phyloP scores from a whole-genome alignment of 2,329 filamentous ascomycete genomes.

The Grosmannia clavigera region DNA sequence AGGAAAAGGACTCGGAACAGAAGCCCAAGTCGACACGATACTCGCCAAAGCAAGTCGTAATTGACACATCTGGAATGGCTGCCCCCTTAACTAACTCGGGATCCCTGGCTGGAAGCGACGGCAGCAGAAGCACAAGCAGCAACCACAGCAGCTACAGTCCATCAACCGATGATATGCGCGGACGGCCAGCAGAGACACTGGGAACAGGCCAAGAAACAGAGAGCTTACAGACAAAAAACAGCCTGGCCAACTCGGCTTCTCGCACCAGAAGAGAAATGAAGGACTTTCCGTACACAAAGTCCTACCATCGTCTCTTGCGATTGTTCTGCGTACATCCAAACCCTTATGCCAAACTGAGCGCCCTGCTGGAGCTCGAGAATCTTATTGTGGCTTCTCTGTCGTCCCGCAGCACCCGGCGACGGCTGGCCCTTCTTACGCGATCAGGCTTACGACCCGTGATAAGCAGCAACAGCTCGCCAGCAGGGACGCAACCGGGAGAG shows the following conservation, averaged over 20 bases:
- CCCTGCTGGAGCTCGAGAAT: constrained; percentile 70
- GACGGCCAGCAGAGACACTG: constrained; percentile 6
- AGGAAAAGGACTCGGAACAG: constrained; percentile 16
- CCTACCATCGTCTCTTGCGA: constrained; percentile 66
- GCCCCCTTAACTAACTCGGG: neutral
- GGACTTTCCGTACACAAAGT: constrained; percentile 69
- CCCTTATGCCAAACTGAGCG: constrained; percentile 73
- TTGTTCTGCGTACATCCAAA: constrained; percentile 87
- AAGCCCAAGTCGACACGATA: constrained; percentile 12
- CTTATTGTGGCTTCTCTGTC: constrained; percentile 67
- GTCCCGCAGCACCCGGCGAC: constrained; percentile 32
- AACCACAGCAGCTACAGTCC: neutral
- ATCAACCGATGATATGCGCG: neutral
- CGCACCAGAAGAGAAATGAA: constrained; percentile 16
- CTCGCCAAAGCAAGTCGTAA: neutral
- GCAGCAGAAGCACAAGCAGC: neutral
- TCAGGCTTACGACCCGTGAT: constrained; percentile 10
- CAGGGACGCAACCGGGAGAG: neutral
- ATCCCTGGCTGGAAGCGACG: neutral
- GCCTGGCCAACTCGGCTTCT: neutral
- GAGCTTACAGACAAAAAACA: constrained; percentile 13
- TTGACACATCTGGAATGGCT: neutral
- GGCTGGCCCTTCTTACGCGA: constrained; percentile 23
- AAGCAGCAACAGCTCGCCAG: neutral
- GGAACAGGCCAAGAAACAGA: constrained; percentile 28